phyloP scores from a whole-genome alignment of 176 grass and related monocot species.

The Sorghum bicolor region Sorghum_bicolor_NCBIv3 NC_012879.2:9571501-9572000 shows the following conservation, averaged over 20 bases:
- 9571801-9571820: conserved; percentile 72
- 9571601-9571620: conserved; percentile 62
- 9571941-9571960: conserved; percentile 75
- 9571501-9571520: conserved; percentile 58
- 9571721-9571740: not conserved
- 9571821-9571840: conserved; percentile 78
- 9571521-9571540: conserved; percentile 63
- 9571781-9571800: conserved; percentile 78
- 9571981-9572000: conserved; percentile 51
- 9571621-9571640: conserved; percentile 76
- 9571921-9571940: conserved; percentile 58
- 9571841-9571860: conserved; percentile 87
- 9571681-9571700: not conserved
- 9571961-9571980: conserved; percentile 60
- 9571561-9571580: conserved; percentile 60
- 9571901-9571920: conserved; percentile 75
- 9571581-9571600: conserved; percentile 56
- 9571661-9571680: not conserved
- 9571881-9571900: conserved; percentile 64
- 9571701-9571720: not conserved
- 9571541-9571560: conserved; percentile 59
- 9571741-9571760: not conserved
- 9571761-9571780: conserved; percentile 75
- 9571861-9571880: conserved; percentile 78
- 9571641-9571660: conserved; percentile 75